phyloP scores from a whole-genome alignment of 78 protist genomes.

The Planoprotostelium fungivorum region DNA sequence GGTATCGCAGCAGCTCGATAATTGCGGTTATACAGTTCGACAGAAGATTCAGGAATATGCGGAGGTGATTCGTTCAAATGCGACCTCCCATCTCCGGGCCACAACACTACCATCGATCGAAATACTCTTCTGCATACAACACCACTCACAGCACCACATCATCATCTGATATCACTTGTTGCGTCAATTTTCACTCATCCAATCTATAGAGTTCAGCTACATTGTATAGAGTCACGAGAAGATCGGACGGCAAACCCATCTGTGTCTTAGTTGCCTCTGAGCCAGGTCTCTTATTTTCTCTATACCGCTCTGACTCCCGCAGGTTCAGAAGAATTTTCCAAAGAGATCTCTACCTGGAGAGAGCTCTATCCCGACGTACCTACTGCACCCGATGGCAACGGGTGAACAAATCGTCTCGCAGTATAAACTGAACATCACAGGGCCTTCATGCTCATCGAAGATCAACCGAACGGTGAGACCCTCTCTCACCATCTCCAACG shows the following conservation, averaged over 20 bases:
- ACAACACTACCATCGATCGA: too few relatives aligned
- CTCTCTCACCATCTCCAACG: neutral
- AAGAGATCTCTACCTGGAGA: neutral
- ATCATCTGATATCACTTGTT: neutral
- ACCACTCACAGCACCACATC: too few relatives aligned
- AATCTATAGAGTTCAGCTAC: neutral
- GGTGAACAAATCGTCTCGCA: neutral
- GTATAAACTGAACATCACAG: neutral
- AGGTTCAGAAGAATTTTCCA: neutral
- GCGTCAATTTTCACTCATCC: neutral
- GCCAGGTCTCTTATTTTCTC: neutral
- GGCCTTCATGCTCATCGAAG: neutral
- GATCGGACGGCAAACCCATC: neutral
- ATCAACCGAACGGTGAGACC: neutral
- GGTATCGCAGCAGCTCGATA: neutral
- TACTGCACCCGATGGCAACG: neutral
- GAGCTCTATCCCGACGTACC: neutral
- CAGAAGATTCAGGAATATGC: neutral
- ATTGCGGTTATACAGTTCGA: neutral
- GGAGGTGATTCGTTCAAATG: neutral
- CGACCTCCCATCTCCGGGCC: too few relatives aligned
- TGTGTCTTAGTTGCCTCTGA: neutral
- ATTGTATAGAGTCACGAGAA: neutral
- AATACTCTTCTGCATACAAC: too few relatives aligned
- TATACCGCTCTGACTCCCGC: neutral